Conservation (phyloP, 2,329 filamentous ascomycete genomes). For the Alternaria burnsii region DNA sequence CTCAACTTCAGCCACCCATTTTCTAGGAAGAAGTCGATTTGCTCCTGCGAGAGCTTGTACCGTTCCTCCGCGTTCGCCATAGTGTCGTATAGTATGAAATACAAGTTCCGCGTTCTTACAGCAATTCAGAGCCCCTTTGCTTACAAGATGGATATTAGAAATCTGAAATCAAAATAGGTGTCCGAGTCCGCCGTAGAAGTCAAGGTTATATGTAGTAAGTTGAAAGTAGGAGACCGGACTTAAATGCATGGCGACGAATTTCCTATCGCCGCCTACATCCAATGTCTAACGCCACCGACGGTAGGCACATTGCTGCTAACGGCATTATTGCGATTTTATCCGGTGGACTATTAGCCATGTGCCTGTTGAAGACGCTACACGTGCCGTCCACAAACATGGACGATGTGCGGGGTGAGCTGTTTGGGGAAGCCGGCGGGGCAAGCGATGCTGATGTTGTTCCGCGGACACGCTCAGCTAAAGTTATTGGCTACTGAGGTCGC, state of each 20-base stretch:
- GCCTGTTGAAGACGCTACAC: slow-evolving; percentile 14
- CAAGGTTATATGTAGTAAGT: slow-evolving; percentile 11
- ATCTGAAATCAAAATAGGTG: background rate
- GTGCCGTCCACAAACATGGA: slow-evolving; percentile 13
- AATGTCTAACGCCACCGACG: background rate
- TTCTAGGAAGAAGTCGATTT: slow-evolving; percentile 63
- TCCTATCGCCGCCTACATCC: background rate
- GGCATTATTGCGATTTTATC: slow-evolving; percentile 32
- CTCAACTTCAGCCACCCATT: slow-evolving; percentile 65
- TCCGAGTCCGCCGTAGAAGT: background rate
- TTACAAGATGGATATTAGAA: background rate
- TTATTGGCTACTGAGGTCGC: background rate
- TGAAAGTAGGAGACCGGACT: slow-evolving; percentile 1
- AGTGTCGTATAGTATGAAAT: background rate
- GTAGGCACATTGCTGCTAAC: slow-evolving; percentile 15
- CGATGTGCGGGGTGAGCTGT: slow-evolving; percentile 27
- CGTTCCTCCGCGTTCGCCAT: slow-evolving; percentile 29
- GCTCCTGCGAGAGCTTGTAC: slow-evolving; percentile 53
- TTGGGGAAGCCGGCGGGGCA: slow-evolving; percentile 31
- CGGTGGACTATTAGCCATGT: slow-evolving; percentile 32
- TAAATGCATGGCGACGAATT: background rate
- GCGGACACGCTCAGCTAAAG: background rate
- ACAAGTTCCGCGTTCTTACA: background rate
- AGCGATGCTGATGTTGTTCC: background rate
- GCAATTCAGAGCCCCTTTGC: background rate